Evolutionary conservation across 495 filamentous ascomycete genomes (phyloP), one percentile per base, ranked within the genome.

Genomic region (Xylaria grammica): DNA sequence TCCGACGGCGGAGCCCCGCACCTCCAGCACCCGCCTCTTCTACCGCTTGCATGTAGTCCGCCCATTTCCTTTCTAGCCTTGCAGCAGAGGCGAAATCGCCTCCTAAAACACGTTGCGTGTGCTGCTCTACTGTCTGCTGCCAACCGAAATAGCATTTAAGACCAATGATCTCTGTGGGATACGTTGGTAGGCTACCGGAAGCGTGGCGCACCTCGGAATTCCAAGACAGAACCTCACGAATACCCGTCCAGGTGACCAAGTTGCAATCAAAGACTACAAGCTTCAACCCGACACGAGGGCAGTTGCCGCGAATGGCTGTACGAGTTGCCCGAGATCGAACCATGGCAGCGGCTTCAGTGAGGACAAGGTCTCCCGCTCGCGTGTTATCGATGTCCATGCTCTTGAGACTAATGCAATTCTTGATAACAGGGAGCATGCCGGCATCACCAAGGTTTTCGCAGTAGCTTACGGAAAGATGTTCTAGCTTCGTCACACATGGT

Each of bases 101-200:
- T 19, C 85, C 79, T 32, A 96, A 76, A 0, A 97, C 91, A 2
- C 93, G 86, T 73, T 92, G 91, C 50, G 85, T 93, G 74, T 97
- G 94, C 72, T 97, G 91, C 62, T 97, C 89, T 22, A 97, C 93
- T 3, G 94, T 97, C 74, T 90, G 90, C 77, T 99, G 95, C 87
- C 91, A 98, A 20, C 89, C 91, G 74, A 96, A 94, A 79, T 93
- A 98, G 75, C 93, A 97, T 75, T 96, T 97, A 42, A 99, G 82
- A 19, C 85, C 79, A 57, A 98, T 91, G 55, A 97, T 86, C 67
- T 95, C 88, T 4, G 83, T 85, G 0, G 90, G 89, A 45, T 87
- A 90, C 0, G 82, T 67, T 7, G 75, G 73, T 22, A 77, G 75
- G n/a, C 73, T 74, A 36, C 69, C 73, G 13, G 66, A 74, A 34